Conservation (phyloP, 805 yeast species). For the Blastobotrys mokoenaii region DNA sequence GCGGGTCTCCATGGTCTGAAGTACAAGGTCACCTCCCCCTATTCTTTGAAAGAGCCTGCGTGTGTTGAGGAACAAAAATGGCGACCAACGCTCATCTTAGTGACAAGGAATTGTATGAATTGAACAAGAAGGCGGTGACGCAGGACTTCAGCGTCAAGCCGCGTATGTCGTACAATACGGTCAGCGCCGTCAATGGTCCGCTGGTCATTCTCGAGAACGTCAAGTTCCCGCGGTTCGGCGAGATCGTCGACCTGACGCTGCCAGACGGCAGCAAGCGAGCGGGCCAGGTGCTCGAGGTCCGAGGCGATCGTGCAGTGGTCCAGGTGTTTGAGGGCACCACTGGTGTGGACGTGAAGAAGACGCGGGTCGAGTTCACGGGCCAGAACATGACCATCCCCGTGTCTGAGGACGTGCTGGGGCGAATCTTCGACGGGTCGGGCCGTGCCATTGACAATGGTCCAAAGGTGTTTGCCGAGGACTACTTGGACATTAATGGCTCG, state of each 20-base stretch:
- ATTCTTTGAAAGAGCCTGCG: too few species aligned
- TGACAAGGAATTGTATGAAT: conserved; percentile 1
- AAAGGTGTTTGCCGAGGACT: conserved; percentile 96
- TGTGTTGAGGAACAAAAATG: neutral
- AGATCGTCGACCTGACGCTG: conserved; percentile 90
- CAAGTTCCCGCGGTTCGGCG: conserved; percentile 85
- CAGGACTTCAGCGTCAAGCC: conserved; percentile 90
- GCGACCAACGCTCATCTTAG: conserved; percentile 1
- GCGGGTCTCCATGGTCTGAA: neutral
- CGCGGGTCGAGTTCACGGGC: conserved; percentile 96
- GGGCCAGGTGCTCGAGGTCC: conserved; percentile 96
- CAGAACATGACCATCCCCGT: conserved; percentile 88
- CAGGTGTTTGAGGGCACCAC: conserved; percentile 99
- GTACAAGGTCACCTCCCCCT: too few species aligned
- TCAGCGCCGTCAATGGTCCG: conserved; percentile 98
- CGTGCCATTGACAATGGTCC: conserved; percentile 98
- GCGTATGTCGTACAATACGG: conserved; percentile 88
- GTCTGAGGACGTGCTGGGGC: conserved; percentile 93
- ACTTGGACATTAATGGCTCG: conserved; percentile 95
- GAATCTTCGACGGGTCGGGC: conserved; percentile 98
- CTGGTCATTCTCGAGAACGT: conserved; percentile 83
- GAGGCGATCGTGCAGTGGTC: conserved; percentile 94
- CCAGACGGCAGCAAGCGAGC: conserved; percentile 95
- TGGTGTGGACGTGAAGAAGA: conserved; percentile 96
- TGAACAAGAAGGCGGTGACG: conserved; percentile 81